Conservation (phyloP, 371 early-diverging fungal genomes). For the Polyrhizophydium stewartii region DNA sequence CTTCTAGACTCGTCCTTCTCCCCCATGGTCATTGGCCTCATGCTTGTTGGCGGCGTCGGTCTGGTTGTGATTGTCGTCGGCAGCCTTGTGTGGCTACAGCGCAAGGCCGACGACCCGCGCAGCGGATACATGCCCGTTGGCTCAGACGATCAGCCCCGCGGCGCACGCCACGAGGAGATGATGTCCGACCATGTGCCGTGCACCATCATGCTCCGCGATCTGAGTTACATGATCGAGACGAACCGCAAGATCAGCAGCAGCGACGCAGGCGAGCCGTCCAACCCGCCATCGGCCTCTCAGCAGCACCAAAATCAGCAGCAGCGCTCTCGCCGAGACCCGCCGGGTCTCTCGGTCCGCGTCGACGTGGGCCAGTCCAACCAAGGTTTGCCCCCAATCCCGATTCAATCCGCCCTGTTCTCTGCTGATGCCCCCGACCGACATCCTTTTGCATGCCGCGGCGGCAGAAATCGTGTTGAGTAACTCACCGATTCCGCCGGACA, state of each 20-base stretch:
- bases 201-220: constrained; percentile 34
- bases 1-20: constrained; percentile 12
- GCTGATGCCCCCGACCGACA: too few species aligned
- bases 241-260: neutral
- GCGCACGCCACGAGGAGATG: neutral
- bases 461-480: too few species aligned
- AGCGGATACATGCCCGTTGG: neutral
- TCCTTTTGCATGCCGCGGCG: too few species aligned
- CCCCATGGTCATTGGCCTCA: constrained; percentile 16
- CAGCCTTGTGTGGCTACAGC: constrained; percentile 13
- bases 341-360: too few species aligned
- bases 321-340: too few species aligned
- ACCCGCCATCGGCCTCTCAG: neutral
- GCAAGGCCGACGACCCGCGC: constrained; percentile 8
- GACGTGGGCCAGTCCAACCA: too few species aligned
- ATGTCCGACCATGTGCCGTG: constrained; percentile 38
- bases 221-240: constrained; percentile 26
- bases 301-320: too few species aligned
- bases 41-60: constrained; percentile 18
- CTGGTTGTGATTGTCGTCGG: constrained; percentile 18
- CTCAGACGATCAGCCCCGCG: neutral
- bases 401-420: too few species aligned
- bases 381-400: too few species aligned
- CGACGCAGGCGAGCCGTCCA: neutral
- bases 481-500: too few species aligned